Evolutionary conservation across 441 rosid species (phyloP).

Genomic region (Gossypium davidsonii): DNA sequence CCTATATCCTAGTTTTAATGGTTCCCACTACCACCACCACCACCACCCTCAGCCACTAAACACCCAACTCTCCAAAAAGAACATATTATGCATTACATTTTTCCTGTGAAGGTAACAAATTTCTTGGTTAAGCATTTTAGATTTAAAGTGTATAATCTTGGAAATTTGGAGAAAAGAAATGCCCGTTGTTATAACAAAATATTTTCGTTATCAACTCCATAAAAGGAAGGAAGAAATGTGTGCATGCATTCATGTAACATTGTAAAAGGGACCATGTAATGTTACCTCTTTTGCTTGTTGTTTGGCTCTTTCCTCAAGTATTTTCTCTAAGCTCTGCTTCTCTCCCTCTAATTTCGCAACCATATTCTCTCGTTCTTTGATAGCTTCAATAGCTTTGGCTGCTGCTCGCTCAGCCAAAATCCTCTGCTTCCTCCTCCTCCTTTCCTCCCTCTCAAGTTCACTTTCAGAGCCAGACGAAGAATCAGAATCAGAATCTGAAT

Average conservation of each 20-base stretch:
- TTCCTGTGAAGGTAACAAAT: neutral
- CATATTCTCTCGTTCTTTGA: conserved; percentile 79
- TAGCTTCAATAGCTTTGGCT: conserved; percentile 65
- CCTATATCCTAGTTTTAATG: neutral
- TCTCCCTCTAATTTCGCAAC: conserved; percentile 94
- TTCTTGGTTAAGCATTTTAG: neutral
- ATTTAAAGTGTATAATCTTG: neutral
- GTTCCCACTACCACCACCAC: neutral
- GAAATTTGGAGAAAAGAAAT: neutral
- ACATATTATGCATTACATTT: neutral
- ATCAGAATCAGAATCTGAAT: conserved; percentile 56
- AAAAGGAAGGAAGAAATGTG: neutral
- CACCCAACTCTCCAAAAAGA: neutral
- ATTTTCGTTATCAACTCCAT: neutral
- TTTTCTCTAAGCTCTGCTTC: conserved; percentile 89
- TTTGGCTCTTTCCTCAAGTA: conserved; percentile 87
- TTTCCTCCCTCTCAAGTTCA: conserved; percentile 76
- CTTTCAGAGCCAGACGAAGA: conserved; percentile 75
- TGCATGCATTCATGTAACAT: neutral
- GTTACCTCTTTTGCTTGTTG: conserved; percentile 90
- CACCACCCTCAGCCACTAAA: neutral
- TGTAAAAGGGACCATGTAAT: neutral
- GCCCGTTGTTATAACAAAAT: neutral
- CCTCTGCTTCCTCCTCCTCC: conserved; percentile 59
- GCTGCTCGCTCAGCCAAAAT: conserved; percentile 75